A percentile compares a stretch with the other conserved stretches of the same genome.
Conservation (phyloP, 192 early-diverging fungal species). For the Entomortierella chlamydospora region DNA sequence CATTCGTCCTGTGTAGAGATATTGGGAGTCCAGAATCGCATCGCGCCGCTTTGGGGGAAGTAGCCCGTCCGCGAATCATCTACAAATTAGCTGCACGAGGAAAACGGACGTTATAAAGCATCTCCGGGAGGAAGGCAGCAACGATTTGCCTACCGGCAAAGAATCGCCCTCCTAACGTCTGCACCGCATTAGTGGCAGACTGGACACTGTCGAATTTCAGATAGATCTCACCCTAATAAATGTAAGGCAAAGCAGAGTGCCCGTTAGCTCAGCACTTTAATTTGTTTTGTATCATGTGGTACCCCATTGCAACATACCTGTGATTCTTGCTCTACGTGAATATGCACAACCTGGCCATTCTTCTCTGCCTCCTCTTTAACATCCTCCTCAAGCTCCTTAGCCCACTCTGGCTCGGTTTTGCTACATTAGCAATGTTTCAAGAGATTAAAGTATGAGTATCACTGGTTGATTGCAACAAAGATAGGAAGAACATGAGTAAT, state of each 20-base stretch:
- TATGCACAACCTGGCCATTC: constrained; percentile 81
- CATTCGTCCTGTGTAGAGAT: background rate
- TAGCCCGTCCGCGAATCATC: constrained; percentile 12
- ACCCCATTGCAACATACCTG: constrained; percentile 53
- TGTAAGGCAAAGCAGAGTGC: background rate
- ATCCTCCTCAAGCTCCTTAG: constrained; percentile 85
- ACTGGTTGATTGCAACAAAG: background rate
- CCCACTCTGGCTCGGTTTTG: constrained; percentile 88
- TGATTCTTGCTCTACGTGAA: constrained; percentile 75
- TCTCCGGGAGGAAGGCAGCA: constrained; percentile 70
- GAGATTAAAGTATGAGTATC: background rate
- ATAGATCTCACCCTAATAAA: constrained; percentile 79
- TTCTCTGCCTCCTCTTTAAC: constrained; percentile 84
- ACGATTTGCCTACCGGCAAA: constrained; percentile 89
- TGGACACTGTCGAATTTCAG: constrained; percentile 81
- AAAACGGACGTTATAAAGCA: constrained; percentile 73
- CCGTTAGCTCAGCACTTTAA: background rate
- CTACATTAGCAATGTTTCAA: constrained; percentile 46
- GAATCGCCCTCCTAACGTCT: constrained; percentile 85
- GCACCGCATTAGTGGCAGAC: constrained; percentile 74
- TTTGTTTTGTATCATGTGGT: background rate
- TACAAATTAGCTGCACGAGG: constrained; percentile 69
- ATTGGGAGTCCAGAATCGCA: background rate
- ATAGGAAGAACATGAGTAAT: background rate
- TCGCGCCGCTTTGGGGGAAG: background rate